Percentiles rank a stretch among this genome's conserved stretches.
Evolutionary conservation across 2,329 filamentous ascomycete genomes (phyloP).

Genomic region (Aspergillus quadrilineatus): DNA sequence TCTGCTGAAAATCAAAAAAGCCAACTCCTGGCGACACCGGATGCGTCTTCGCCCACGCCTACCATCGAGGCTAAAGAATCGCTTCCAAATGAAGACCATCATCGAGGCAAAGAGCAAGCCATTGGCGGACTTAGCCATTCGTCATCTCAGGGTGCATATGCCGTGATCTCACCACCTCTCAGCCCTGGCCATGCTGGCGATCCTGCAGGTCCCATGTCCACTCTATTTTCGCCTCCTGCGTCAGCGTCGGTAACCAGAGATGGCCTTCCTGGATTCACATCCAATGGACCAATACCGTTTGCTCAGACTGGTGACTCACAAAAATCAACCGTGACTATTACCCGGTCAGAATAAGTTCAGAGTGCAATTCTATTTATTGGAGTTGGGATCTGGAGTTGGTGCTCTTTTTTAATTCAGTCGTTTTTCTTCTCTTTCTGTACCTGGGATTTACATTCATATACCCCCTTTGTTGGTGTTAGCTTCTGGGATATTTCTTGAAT

Average conservation of each 20-base stretch:
- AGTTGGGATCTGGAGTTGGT: not conserved
- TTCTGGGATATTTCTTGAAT: not conserved
- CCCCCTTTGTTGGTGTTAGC: constrained; percentile 13
- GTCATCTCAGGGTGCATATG: constrained; percentile 5
- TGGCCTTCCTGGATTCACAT: constrained; percentile 51
- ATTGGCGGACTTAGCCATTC: not conserved
- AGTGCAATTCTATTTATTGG: not conserved
- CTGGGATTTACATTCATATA: constrained; percentile 13
- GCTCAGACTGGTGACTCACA: constrained; percentile 19
- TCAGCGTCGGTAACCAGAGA: constrained; percentile 37
- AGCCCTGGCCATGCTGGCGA: constrained; percentile 21
- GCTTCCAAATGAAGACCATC: not conserved
- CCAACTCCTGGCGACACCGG: constrained; percentile 2
- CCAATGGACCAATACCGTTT: constrained; percentile 47
- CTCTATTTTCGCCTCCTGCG: constrained; percentile 31
- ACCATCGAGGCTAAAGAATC: not conserved
- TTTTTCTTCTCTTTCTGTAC: not conserved
- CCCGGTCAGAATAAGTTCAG: not conserved
- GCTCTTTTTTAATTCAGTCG: not conserved
- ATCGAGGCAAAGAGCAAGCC: constrained; percentile 5
- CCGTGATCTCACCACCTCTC: constrained; percentile 26
- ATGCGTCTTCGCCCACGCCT: constrained; percentile 9
- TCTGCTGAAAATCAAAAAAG: not conserved
- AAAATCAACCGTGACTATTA: not conserved
- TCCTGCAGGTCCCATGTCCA: constrained; percentile 19